A percentile compares a stretch with the other conserved stretches of the same genome.
Evolutionary conservation across 345 rosid genomes (phyloP).

Genomic region (Murraya koenigii): DNA sequence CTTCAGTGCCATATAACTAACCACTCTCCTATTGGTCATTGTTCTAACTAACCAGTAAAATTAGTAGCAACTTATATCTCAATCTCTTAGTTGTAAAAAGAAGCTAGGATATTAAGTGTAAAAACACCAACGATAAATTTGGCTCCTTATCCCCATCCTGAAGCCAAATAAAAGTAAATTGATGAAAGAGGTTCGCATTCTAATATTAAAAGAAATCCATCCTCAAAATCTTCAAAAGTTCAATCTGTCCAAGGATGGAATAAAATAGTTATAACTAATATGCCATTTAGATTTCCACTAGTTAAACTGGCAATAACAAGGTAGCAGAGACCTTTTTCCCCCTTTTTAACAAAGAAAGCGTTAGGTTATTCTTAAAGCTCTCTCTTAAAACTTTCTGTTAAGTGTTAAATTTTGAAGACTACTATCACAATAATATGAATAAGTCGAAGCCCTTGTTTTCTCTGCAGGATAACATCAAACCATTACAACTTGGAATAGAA

Average conservation of each 20-base stretch:
- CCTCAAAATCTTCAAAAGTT: neutral
- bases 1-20: neutral
- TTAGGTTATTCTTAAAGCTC: neutral
- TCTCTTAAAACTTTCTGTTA: neutral
- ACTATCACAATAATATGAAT: neutral
- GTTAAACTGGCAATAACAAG: neutral
- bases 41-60: neutral
- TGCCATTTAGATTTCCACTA: conserved; percentile 1
- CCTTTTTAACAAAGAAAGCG: neutral
- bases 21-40: neutral
- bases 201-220: neutral
- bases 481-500: conserved; percentile 9
- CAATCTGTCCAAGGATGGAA: neutral
- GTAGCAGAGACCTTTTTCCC: neutral
- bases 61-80: neutral
- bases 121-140: too few relatives aligned
- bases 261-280: neutral
- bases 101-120: neutral
- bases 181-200: neutral
- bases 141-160: too few relatives aligned
- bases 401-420: neutral
- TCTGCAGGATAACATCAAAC: neutral
- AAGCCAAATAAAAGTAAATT: neutral
- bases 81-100: neutral
- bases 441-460: neutral